Conservation (phyloP, 176 grass and related monocot genomes). For the Hsuehochloa calcarea region DNA sequence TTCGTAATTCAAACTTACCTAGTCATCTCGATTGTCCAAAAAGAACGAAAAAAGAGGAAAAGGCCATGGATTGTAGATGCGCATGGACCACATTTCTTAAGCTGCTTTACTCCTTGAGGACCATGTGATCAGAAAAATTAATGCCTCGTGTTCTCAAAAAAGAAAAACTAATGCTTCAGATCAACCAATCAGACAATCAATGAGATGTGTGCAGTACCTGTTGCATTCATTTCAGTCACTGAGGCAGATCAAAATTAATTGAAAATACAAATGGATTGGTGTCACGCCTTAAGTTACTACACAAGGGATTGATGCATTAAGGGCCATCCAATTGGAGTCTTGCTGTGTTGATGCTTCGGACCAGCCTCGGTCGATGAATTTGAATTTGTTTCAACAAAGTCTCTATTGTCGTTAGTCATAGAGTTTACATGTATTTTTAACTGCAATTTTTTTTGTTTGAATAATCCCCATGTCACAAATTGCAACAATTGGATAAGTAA, state of each 20-base stretch:
- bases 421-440: not conserved
- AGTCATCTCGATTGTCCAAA: not conserved
- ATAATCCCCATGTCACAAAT: not conserved
- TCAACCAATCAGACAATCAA: not conserved
- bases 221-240: not conserved
- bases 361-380: not conserved
- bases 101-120: not conserved
- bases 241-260: not conserved
- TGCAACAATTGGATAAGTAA: not conserved
- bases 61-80: not conserved
- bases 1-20: not conserved
- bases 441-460: not conserved
- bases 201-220: not conserved
- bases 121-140: slow-evolving; percentile 9
- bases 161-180: not conserved
- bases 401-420: not conserved
- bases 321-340: not conserved
- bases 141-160: not conserved
- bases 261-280: not conserved
- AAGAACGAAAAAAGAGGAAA: not conserved
- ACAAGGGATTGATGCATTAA: not conserved
- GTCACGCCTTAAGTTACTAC: not conserved
- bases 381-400: not conserved
- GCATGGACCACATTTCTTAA: not conserved
- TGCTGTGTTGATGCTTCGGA: slow-evolving; percentile 4